Base-by-base conservation (phyloP, 2,329 filamentous ascomycete genomes). In the Dothideomycetidae sp. region DNA sequence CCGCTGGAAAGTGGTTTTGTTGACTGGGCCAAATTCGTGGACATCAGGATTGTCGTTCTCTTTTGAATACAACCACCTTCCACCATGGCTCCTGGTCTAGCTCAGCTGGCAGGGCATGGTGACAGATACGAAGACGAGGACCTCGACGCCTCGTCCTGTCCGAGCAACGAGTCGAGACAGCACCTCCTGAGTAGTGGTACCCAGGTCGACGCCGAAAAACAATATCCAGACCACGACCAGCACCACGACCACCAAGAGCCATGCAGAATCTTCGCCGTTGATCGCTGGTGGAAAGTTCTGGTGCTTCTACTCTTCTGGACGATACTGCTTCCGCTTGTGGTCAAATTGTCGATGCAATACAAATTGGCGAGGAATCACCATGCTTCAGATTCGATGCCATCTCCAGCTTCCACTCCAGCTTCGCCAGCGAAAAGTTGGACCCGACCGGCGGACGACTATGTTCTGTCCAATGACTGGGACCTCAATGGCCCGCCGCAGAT, bases 391-490 rank as follows among this genome's bases (percentile, higher is more conserved):
- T n/a, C n/a, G n/a, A n/a, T n/a, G n/a, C n/a, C n/a, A n/a, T n/a
- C n/a, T n/a, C n/a, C n/a, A n/a, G n/a, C n/a, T n/a, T n/a, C n/a
- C n/a, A n/a, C n/a, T n/a, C n/a, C n/a, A n/a, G 7, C 10, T 3
- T 21, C 15, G 11, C 11, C 26, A 2, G 17, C 3, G 7, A 29
- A 29, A 5, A 15, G 28, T 12, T 38, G 36, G 36, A 28, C 11
- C 7, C 29, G 36, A 10, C 26, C 29, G 5, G 19, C 36, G 18
- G 33, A 58, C 1, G 68, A 75, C 34, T 78, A 81, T 42, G 53
- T 74, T 3, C 60, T 82, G 11, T 60, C 70, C 35, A 50, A 63
- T 0, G 45, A 57, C 2, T 81, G 77, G 77, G 55, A 77, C 41
- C 64, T 65, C 42, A 31, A 59, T 12, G 64, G 68, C 0, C 46